Evolutionary conservation across 2,329 filamentous ascomycete genomes (phyloP).

Genomic region (Exophiala mesophila): DNA sequence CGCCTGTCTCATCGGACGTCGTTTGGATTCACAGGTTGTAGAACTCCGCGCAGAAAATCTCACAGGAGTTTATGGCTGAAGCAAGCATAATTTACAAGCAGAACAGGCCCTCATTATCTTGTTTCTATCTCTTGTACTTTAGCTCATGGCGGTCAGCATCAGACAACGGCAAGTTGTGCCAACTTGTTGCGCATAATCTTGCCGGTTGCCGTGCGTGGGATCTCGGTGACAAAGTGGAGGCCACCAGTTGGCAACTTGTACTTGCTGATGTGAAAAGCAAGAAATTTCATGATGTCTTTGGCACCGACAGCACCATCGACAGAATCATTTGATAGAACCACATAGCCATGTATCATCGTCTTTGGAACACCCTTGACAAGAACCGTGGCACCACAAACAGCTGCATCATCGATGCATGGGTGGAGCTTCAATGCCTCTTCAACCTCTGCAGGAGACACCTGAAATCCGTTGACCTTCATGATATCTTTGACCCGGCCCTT

Average conservation of each 20-base stretch:
- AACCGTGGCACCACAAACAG: conserved; percentile 41
- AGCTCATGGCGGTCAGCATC: too few species aligned
- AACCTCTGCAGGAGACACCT: conserved; percentile 47
- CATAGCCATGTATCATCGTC: conserved; percentile 42
- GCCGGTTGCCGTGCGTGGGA: conserved; percentile 47
- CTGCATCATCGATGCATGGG: conserved; percentile 41
- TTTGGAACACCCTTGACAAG: conserved; percentile 31
- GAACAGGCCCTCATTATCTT: too few species aligned
- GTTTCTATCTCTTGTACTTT: too few species aligned
- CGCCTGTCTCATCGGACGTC: too few species aligned
- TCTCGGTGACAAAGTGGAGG: conserved; percentile 45
- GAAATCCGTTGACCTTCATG: conserved; percentile 45
- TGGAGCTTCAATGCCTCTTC: conserved; percentile 43
- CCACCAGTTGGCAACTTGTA: conserved; percentile 48
- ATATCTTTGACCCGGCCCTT: conserved; percentile 41
- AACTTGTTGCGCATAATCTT: conserved; percentile 40
- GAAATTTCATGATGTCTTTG: conserved; percentile 34
- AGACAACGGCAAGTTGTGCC: too few species aligned
- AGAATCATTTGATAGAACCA: conserved; percentile 33
- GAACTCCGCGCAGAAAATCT: too few species aligned
- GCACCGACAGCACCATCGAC: conserved; percentile 31
- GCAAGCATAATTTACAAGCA: too few species aligned
- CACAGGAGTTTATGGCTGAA: too few species aligned
- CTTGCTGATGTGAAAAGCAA: conserved; percentile 35
- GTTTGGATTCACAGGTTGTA: too few species aligned